Evolutionary conservation across 306 rosid genomes (phyloP), one percentile per base, ranked within the genome.

Genomic region (Glycine latifolia): DNA sequence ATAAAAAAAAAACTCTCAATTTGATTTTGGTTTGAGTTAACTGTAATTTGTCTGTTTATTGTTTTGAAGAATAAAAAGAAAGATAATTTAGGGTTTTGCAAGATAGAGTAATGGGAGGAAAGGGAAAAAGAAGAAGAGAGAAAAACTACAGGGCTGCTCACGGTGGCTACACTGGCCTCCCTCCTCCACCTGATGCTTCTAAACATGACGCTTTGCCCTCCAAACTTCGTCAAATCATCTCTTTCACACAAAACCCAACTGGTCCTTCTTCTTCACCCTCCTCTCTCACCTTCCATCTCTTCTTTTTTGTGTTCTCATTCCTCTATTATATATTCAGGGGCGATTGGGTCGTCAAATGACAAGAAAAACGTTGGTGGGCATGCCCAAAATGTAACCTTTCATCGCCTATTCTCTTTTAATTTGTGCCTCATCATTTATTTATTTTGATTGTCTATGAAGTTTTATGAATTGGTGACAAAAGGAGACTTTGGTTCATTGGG

Each of bases 81-180:
- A 26, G 31, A 26, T 1, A 26, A 26, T 26, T 26, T 26, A 26
- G 87, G 80, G 71, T 73, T 74, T n/a, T 14, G 55, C 5, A 9
- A 73, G 81, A 60, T 73, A 70, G 69, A 65, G 20, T 33, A 79
- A 87, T 95, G 99, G 97, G 94, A 60, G 92, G 93, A 0, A 93
- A 89, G 80, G 99, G 97, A 79, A 43, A 78, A 63, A 85, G 78
- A 77, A 85, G 99, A 53, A 88, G 99, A 87, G 97, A 91, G 88
- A 90, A 92, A 75, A 95, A 95, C 80, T 95, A 92, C 88, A 86
- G 74, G 33, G 93, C 91, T 7, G 94, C 99, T 13, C 97, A 95
- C 56, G 99, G 99, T 20, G 90, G 90, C 60, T 82, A 82, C 86
- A 81, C 7, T 33, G 86, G 84, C 55, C 99, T 95, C 7, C 99